Percentiles rank a stretch among this genome's conserved stretches.
phyloP scores from a whole-genome alignment of 768 basidiomycete species.

The Psilocybe tampanensis region DNA sequence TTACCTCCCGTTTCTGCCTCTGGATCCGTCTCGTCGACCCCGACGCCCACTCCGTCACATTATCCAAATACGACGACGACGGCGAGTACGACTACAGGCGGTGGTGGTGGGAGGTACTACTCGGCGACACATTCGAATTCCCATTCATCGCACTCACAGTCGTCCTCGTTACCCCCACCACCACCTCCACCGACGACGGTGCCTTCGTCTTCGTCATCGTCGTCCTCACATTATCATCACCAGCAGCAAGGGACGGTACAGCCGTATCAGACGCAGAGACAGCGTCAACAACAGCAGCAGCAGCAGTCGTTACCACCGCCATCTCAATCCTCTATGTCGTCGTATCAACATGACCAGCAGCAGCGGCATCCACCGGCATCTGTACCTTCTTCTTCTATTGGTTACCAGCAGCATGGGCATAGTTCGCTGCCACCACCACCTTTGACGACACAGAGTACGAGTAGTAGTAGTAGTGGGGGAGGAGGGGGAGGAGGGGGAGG shows the following conservation, averaged over 20 bases:
- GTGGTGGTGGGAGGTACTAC: not conserved
- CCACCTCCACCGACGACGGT: not conserved
- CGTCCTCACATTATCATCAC: no score
- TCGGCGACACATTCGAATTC: not conserved
- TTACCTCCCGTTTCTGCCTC: not conserved
- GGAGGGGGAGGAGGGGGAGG: constrained; percentile 1
- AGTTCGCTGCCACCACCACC: no score
- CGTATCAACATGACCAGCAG: not conserved
- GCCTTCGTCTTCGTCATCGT: not conserved
- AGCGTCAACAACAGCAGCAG: not conserved
- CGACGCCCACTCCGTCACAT: not conserved
- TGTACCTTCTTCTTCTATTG: not conserved
- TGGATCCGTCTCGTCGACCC: not conserved
- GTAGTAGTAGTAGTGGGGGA: not conserved
- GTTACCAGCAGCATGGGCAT: not conserved
- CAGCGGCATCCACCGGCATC: not conserved
- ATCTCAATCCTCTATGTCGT: not conserved
- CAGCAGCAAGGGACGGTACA: not conserved
- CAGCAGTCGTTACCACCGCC: not conserved
- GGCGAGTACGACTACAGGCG: no score
- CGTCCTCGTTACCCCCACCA: constrained; percentile 1
- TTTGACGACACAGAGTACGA: not conserved
- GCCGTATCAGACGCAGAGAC: not conserved
- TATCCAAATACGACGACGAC: not conserved
- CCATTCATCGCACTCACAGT: not conserved